Conservation (phyloP, 768 basidiomycete species). For the Tylopilus subfusipes region DNA sequence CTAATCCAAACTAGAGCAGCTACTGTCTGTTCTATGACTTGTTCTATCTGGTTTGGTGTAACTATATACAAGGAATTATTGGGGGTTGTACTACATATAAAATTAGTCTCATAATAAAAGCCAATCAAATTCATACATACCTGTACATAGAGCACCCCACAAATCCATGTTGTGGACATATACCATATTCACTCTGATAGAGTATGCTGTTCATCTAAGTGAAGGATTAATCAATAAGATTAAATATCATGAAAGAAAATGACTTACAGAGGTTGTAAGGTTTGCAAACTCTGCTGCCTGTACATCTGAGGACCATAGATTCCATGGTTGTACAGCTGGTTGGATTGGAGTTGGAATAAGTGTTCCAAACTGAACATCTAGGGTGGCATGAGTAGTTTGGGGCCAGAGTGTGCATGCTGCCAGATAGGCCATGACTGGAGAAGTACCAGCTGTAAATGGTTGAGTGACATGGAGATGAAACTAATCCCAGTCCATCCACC, state of each 20-base stretch:
- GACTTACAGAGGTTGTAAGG: too few species aligned
- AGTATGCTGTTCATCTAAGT: too few species aligned
- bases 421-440: background rate
- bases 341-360: background rate
- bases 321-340: background rate
- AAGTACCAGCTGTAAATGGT: background rate
- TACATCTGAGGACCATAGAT: conserved; percentile 3
- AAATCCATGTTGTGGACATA: too few species aligned
- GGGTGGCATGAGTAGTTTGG: background rate
- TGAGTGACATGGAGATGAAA: too few species aligned
- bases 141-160: too few species aligned
- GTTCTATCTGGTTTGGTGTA: background rate
- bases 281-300: too few species aligned
- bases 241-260: too few species aligned
- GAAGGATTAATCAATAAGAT: too few species aligned
- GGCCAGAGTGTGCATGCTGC: background rate
- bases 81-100: background rate
- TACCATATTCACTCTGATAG: too few species aligned
- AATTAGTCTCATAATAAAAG: background rate
- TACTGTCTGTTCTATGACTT: background rate
- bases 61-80: background rate
- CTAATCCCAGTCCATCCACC: too few species aligned
- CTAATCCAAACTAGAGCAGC: conserved; percentile 12
- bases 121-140: too few species aligned
- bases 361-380: conserved; percentile 1